phyloP scores from a whole-genome alignment of 2,329 filamentous ascomycete species.

The Xylaria sp. region DNA sequence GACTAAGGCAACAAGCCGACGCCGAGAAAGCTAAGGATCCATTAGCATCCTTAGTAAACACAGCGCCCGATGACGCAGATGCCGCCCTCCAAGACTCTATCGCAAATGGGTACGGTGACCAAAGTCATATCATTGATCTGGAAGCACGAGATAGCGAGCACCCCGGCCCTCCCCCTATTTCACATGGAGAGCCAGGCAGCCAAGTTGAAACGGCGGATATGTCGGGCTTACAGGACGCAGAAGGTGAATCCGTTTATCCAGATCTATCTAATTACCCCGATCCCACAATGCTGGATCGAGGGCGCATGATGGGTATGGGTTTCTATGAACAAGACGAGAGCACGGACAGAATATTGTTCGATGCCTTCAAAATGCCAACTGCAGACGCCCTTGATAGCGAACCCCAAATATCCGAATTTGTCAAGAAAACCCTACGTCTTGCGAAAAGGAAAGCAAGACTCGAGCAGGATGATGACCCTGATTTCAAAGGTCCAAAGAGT shows the following conservation, averaged over 20 bases:
- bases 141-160: constrained; percentile 21
- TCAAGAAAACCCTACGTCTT: constrained; percentile 60
- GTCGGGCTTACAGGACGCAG: constrained; percentile 39
- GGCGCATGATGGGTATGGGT: constrained; percentile 62
- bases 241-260: constrained; percentile 38
- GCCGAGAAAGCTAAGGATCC: constrained; percentile 60
- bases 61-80: constrained; percentile 40
- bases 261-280: constrained; percentile 49
- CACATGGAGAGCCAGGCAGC: constrained; percentile 32
- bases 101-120: constrained; percentile 43
- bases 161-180: constrained; percentile 22
- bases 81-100: constrained; percentile 40
- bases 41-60: constrained; percentile 36
- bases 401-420: constrained; percentile 57
- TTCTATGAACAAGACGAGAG: constrained; percentile 66
- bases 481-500: constrained; percentile 53
- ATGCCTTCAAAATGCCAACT: constrained; percentile 61
- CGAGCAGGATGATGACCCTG: constrained; percentile 60
- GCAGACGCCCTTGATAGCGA: constrained; percentile 51
- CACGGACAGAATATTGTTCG: constrained; percentile 63
- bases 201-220: constrained; percentile 40
- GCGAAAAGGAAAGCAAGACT: constrained; percentile 59
- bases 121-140: constrained; percentile 43
- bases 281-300: constrained; percentile 52
- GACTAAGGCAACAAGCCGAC: constrained; percentile 60